Evolutionary conservation across 179 eudicot species (phyloP), one percentile per base, ranked within the genome.

Genomic region (Nepenthes alata): DNA sequence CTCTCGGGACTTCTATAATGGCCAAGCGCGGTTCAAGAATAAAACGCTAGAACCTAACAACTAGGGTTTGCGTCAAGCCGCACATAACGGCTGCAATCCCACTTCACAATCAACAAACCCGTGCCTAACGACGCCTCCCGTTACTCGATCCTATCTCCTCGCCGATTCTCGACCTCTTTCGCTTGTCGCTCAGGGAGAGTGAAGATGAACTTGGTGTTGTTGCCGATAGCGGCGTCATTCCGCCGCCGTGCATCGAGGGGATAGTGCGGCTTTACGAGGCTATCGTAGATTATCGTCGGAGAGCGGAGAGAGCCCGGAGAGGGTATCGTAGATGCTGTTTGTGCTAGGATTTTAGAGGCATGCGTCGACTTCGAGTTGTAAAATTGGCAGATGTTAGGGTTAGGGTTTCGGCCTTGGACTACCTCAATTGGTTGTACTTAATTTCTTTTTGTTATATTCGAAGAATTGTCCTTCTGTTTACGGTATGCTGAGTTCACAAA

Each of bases 121-220:
- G 0, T 41, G 45, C 45, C 80, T 15, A 78, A 39, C 67, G 70
- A 58, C 62, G 69, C 59, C 45, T 41, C 41, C 64, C 72, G 11
- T 76, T 75, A 68, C 60, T 70, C 6, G 36, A 65, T 72, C 69
- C 77, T 2, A 55, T 59, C 3, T 63, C 75, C 11, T 62, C 85
- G 6, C 71, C 83, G 55, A 81, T 90, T 52, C 77, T 85, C 60
- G 95, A 93, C 35, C 86, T 93, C 4, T 93, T 86, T 67, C 84
- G 78, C 53, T 68, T 62, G 7, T 57, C 81, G 64, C 57, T 89
- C 62, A 78, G 66, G 72, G 85, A 81, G 56, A 72, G 85, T 66
- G 89, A 75, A 41, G 82, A 80, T 2, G 78, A 75, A 25, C 47
- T 71, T 57, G 74, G 76, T 77, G 75, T 55, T 71, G 72, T 65